Evolutionary conservation across 352 stramenopile genomes (phyloP).

Genomic region (Globisporangium echinulatum): DNA sequence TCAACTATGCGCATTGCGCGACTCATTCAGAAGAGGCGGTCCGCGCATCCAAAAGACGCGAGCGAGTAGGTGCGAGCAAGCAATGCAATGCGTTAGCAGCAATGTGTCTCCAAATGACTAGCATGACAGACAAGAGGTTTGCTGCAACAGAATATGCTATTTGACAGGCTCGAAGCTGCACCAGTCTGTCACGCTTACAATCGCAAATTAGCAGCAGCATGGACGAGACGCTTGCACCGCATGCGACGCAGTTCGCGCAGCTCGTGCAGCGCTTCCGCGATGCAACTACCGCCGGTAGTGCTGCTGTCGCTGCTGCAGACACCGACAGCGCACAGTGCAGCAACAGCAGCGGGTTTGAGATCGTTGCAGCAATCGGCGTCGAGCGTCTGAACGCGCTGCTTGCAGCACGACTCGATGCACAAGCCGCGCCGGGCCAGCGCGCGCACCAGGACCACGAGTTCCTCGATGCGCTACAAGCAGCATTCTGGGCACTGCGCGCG

Average conservation of each 20-base stretch:
- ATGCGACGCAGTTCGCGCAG: constrained; percentile 7
- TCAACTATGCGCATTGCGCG: neutral
- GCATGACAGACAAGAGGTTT: neutral
- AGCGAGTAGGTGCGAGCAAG: neutral
- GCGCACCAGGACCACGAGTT: constrained; percentile 25
- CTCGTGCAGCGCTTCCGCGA: constrained; percentile 24
- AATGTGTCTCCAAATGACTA: neutral
- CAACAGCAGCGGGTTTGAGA: constrained; percentile 12
- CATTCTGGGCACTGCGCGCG: constrained; percentile 29
- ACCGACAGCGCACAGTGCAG: neutral
- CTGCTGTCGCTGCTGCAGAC: constrained; percentile 1
- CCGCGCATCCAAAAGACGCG: neutral
- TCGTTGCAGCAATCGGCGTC: constrained; percentile 10
- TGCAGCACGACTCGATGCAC: constrained; percentile 11
- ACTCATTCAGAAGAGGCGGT: neutral
- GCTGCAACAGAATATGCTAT: no score
- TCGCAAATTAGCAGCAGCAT: neutral
- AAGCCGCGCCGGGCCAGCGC: constrained; percentile 21
- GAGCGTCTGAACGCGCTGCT: constrained; percentile 24
- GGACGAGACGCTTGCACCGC: neutral
- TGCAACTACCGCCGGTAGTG: no score
- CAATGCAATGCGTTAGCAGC: no score
- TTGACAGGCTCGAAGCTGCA: neutral
- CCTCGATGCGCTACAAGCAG: constrained; percentile 23
- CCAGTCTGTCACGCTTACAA: no score